Percentiles rank a stretch among this genome's conserved stretches.
phyloP scores from a whole-genome alignment of 495 filamentous ascomycete genomes.

The Pyronema domesticum region DNA sequence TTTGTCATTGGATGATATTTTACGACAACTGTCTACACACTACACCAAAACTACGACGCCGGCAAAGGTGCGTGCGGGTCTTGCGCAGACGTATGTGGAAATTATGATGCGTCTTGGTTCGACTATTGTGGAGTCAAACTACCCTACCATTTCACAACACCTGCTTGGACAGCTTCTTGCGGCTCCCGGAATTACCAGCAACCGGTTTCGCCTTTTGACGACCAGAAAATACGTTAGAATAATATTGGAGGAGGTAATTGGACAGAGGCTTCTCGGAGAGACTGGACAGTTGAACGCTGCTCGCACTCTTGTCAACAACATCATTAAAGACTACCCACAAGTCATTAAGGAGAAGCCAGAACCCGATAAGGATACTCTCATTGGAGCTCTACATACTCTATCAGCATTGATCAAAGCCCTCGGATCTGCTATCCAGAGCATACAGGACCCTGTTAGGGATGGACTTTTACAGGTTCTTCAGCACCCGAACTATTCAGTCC shows the following conservation, averaged over 20 bases:
- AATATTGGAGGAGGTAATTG: conserved; percentile 70
- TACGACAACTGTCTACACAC: conserved; percentile 63
- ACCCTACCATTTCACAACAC: conserved; percentile 62
- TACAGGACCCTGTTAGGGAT: conserved; percentile 70
- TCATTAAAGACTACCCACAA: conserved; percentile 89
- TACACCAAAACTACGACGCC: conserved; percentile 66
- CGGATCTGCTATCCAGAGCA: conserved; percentile 57
- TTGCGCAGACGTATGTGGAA: conserved; percentile 73
- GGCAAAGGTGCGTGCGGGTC: conserved; percentile 61
- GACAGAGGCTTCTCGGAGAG: conserved; percentile 66
- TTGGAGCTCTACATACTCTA: conserved; percentile 61
- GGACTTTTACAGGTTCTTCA: conserved; percentile 78
- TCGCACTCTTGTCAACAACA: conserved; percentile 63
- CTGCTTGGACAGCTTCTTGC: conserved; percentile 64
- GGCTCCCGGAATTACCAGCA: conserved; percentile 54
- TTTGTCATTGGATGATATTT: conserved; percentile 59
- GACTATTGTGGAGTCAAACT: conserved; percentile 59
- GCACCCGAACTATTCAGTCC: conserved; percentile 91
- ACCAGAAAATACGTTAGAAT: conserved; percentile 71
- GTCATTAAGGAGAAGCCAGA: conserved; percentile 80
- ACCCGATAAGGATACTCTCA: conserved; percentile 71
- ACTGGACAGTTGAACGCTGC: conserved; percentile 69
- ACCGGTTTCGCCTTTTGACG: conserved; percentile 73
- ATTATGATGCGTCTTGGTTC: conserved; percentile 57
- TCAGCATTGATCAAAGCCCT: conserved; percentile 60